Base-by-base conservation (phyloP, 192 early-diverging fungal species). In the Entophlyctis luteolus region DNA sequence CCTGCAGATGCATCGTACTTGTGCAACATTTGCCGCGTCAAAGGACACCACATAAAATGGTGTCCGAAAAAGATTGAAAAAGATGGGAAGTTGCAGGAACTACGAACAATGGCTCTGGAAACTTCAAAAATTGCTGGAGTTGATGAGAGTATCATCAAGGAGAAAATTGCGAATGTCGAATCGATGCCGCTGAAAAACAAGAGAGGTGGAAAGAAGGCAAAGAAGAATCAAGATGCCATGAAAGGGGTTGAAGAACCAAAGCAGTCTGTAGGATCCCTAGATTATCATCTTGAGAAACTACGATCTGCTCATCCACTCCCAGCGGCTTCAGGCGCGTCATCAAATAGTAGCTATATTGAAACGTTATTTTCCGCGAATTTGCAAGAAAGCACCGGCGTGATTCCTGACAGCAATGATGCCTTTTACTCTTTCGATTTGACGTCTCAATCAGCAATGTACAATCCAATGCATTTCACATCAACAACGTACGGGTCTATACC, bases 1-100 rank as follows among this genome's bases (percentile, higher is more conserved):
- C 62, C 62, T n/a, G 38, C 62, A 8, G 48, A 63, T 33, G 16
- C 25, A 18, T 2, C 20, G 22, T 50, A 63, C 29, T 16, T 63
- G 6, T 63, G 62, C n/a, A 20, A 12, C 29, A 33, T 63, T 20
- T 63, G 62, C 31, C 25, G 20, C 18, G 62, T 37, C 18, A 45
- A 45, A 22, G 62, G 62, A 2, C 62, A 63, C 31, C 62, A 63
- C 34, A 42, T 63, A 16, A 63, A 50, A 50, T 63, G 62, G 62
- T 63, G 62, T 50, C 62, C 62, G 0, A 50, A n/a, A 32, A 50
- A 27, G 48, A 18, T 16, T 29, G 20, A 50, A 45, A 25, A 12
- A 1, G 28, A 45, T 14, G 42, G 42, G n/a, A 45, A 45, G n/a
- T 45, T 14, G 18, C 8, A 18, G 59, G 18, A 62, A 47, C 2